Base-by-base conservation (phyloP, 2,329 filamentous ascomycete genomes). In the Aspergillus pseudotamarii region DNA sequence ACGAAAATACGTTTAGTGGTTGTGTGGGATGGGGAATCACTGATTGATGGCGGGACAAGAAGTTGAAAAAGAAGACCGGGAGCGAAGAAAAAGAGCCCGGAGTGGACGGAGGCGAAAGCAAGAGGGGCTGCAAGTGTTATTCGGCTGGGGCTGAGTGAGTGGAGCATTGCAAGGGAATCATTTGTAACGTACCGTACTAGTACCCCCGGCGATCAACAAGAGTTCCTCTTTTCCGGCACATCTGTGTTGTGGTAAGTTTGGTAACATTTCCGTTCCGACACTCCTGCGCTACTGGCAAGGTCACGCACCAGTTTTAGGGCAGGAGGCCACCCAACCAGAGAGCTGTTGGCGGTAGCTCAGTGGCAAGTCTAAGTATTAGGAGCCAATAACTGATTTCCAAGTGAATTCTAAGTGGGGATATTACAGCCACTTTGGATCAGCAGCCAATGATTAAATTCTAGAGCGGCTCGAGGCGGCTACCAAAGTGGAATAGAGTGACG, bases 101-200 rank as follows among this genome's bases (percentile, higher is more conserved):
- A 68, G 65, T 60, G 67, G 71, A 71, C 69, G 71, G 71, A 70
- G 69, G 66, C 65, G 64, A 67, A 61, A 66, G 66, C 63, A 64
- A 68, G 68, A 71, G 68, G 73, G 74, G 73, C 73, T 68, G 61
- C 64, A 46, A 43, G 66, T 68, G 69, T 69, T 59, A 53, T 62
- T 63, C 59, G 61, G 64, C 64, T 75, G 71, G 69, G 73, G 71
- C 71, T 71, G 71, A 72, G 70, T 66, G 61, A 58, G 55, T 70
- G 68, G 68, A 64, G 56, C 65, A 48, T 53, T 54, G 60, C 61
- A 63, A 68, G 63, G 66, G 61, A 57, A 56, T 55, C 57, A 58
- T 43, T 36, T 16, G 58, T 65, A 61, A 53, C 45, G 32, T 51
- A n/a, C 36, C 50, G 45, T 61, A 38, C 43, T 43, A 30, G 30